Evolutionary conservation across 768 basidiomycete genomes (phyloP).

Genomic region (Lactarius psammicola): DNA sequence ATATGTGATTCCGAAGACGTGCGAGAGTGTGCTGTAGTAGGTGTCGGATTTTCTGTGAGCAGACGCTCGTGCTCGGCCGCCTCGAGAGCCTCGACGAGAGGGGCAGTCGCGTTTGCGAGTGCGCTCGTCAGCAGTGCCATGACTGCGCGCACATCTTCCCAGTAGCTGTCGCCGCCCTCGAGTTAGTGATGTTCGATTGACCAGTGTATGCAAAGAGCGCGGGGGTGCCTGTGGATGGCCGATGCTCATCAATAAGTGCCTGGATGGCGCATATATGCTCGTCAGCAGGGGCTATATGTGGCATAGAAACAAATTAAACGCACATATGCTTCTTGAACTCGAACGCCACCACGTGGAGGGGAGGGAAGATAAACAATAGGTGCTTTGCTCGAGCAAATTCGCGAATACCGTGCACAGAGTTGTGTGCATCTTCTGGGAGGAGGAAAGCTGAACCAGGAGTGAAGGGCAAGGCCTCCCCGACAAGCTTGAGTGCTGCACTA

Average conservation of each 20-base stretch:
- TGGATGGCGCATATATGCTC: constrained; percentile 32
- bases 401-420: constrained; percentile 80
- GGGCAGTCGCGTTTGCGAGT: no score
- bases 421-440: constrained; percentile 76
- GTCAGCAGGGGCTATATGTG: constrained; percentile 15
- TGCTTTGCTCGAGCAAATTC: constrained; percentile 60
- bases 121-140: no score
- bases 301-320: constrained; percentile 6
- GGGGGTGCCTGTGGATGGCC: constrained; percentile 48
- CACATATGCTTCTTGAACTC: constrained; percentile 59
- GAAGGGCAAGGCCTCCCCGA: constrained; percentile 81
- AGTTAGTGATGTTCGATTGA: no score
- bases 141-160: no score
- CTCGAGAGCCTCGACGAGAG: no score
- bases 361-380: constrained; percentile 63
- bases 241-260: constrained; percentile 54
- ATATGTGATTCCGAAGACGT: no score
- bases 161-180: no score
- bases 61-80: no score
- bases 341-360: constrained; percentile 62
- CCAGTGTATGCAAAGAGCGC: no score
- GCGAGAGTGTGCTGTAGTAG: no score
- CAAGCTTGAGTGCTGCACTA: constrained; percentile 72
- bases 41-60: no score
- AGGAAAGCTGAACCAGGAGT: constrained; percentile 53